Evolutionary conservation across 805 yeast genomes (phyloP).

Genomic region (Candida multigemmis): DNA sequence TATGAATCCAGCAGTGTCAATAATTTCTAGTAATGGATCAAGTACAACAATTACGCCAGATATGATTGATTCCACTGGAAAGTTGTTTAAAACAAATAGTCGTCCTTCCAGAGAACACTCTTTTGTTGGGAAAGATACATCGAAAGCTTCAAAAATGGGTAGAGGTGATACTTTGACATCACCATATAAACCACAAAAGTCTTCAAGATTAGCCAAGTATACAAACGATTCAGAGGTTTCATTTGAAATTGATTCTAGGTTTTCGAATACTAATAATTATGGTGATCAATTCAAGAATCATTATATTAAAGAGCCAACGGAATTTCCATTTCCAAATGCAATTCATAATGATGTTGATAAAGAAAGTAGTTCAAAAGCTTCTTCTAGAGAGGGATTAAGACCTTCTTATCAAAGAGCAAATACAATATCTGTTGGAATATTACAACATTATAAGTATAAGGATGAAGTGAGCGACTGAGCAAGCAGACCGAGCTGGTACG

Average conservation of each 20-base stretch:
- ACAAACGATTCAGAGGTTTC: no score
- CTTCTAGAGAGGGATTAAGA: slow-evolving; percentile 10
- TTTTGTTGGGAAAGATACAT: no score
- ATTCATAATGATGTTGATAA: slow-evolving; percentile 26
- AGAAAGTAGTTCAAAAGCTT: slow-evolving; percentile 13
- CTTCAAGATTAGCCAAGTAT: no score
- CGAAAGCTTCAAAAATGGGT: no score
- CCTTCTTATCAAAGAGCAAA: slow-evolving; percentile 27
- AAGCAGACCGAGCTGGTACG: no score
- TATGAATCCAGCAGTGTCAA: slow-evolving; percentile 7
- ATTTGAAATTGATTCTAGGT: no score
- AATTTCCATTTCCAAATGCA: slow-evolving; percentile 31
- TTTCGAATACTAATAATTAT: no score
- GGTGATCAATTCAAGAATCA: slow-evolving; percentile 34
- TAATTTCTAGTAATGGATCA: slow-evolving; percentile 8
- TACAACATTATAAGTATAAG: slow-evolving; percentile 21
- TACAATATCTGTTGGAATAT: slow-evolving; percentile 30
- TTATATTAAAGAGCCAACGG: slow-evolving; percentile 36
- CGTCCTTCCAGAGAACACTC: no score
- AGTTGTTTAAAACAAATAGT: no score
- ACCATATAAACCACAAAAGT: no score
- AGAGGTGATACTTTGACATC: no score
- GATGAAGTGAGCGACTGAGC: slow-evolving; percentile 2
- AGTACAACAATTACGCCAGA: slow-evolving; percentile 9
- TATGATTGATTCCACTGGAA: slow-evolving; percentile 1